Evolutionary conservation across 106 monocot species (phyloP).

Genomic region (Hemerocallis citrina): DNA sequence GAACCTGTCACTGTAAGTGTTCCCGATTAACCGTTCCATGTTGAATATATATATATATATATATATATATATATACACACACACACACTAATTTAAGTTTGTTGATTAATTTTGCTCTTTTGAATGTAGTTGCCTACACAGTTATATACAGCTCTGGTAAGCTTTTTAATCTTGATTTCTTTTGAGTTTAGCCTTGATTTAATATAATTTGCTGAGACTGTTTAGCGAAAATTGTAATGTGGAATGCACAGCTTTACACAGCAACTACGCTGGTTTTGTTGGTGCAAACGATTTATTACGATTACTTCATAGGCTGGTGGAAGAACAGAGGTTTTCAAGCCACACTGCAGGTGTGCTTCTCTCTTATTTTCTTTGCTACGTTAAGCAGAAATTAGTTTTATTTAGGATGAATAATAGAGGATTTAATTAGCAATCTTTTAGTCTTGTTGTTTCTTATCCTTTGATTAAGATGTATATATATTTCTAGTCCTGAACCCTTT

Average conservation of each 20-base stretch:
- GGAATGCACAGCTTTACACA: constrained; percentile 61
- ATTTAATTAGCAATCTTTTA: no score
- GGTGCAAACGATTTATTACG: constrained; percentile 60
- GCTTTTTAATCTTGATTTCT: neutral
- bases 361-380: neutral
- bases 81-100: neutral
- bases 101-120: neutral
- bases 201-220: no score
- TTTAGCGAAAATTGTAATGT: no score
- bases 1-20: constrained; percentile 58
- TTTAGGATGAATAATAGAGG: no score
- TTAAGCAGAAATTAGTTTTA: neutral
- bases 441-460: neutral
- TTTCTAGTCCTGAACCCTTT: neutral
- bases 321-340: constrained; percentile 10
- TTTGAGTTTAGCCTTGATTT: neutral
- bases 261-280: constrained; percentile 42
- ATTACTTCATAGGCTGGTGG: constrained; percentile 27
- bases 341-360: constrained; percentile 1
- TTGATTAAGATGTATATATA: neutral
- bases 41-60: neutral
- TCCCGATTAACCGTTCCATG: neutral
- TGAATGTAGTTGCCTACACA: constrained; percentile 70
- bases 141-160: constrained; percentile 64
- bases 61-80: no score